Evolutionary conservation across 306 rosid genomes (phyloP).

Genomic region (Trifolium repens): DNA sequence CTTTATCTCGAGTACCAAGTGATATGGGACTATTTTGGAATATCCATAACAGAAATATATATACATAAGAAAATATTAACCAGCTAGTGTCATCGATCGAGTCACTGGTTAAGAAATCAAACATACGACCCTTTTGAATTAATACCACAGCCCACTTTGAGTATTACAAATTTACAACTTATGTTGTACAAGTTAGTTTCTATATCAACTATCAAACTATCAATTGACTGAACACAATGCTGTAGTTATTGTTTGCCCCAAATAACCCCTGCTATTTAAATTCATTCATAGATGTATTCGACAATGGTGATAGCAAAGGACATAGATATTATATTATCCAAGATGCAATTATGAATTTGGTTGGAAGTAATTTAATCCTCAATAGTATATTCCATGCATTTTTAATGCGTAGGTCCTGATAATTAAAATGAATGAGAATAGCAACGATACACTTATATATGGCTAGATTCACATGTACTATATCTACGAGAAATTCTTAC

Average conservation of each 20-base stretch:
- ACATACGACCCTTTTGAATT: too few species aligned
- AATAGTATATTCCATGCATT: conserved; percentile 2
- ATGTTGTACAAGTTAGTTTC: neutral
- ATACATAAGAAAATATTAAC: too few species aligned
- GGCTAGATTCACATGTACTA: neutral
- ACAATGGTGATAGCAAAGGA: conserved; percentile 31
- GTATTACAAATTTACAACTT: too few species aligned
- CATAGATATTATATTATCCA: conserved; percentile 29
- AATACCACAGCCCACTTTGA: too few species aligned
- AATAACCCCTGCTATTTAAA: conserved; percentile 52
- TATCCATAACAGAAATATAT: too few species aligned
- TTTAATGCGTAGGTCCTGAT: neutral
- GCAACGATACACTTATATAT: neutral
- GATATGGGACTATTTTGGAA: too few species aligned
- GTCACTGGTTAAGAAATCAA: too few species aligned
- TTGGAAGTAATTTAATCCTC: neutral
- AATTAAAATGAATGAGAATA: neutral
- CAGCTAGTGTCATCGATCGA: too few species aligned
- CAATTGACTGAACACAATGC: conserved; percentile 14
- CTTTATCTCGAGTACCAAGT: too few species aligned
- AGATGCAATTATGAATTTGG: conserved; percentile 52
- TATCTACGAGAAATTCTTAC: too few species aligned
- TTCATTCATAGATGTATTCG: conserved; percentile 35
- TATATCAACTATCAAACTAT: conserved; percentile 1
- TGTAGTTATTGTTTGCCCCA: conserved; percentile 27